phyloP scores from a whole-genome alignment of 1,284 basidiomycete species.

The Tilletia walkeri region DNA sequence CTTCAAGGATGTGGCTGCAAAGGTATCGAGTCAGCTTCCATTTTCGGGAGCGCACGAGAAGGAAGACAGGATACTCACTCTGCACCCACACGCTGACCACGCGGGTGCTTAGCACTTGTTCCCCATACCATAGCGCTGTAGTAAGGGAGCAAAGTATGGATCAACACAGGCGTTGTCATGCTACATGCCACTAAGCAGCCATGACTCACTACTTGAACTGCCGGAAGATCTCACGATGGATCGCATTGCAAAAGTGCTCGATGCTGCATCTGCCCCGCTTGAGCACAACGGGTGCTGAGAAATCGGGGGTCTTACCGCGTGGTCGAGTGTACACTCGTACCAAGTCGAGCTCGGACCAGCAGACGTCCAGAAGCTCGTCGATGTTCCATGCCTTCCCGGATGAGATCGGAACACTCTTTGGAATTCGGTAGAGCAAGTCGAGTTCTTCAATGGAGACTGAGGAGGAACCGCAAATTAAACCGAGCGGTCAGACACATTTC shows the following conservation, averaged over 20 bases:
- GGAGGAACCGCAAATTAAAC: neutral
- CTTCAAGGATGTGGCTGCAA: slow-evolving; percentile 19
- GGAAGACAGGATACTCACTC: slow-evolving; percentile 22
- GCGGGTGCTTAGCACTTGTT: slow-evolving; percentile 86
- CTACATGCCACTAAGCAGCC: too few relatives aligned
- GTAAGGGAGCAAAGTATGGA: neutral
- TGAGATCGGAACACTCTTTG: slow-evolving; percentile 89
- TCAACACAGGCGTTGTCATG: too few relatives aligned
- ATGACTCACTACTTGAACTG: slow-evolving; percentile 70
- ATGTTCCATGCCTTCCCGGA: slow-evolving; percentile 93
- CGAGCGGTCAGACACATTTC: neutral
- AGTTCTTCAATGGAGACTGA: slow-evolving; percentile 90
- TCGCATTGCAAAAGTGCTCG: slow-evolving; percentile 78
- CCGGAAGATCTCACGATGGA: slow-evolving; percentile 88
- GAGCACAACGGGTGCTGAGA: slow-evolving; percentile 68
- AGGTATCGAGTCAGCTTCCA: neutral
- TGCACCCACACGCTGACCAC: slow-evolving; percentile 88
- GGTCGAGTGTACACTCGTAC: slow-evolving; percentile 83
- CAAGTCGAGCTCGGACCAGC: slow-evolving; percentile 54
- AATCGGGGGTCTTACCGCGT: slow-evolving; percentile 84
- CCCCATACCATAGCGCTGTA: slow-evolving; percentile 85
- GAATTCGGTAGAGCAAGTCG: slow-evolving; percentile 85
- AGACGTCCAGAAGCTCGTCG: slow-evolving; percentile 80
- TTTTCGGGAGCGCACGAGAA: neutral
- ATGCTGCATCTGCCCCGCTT: slow-evolving; percentile 64